Base-by-base conservation (phyloP, 371 early-diverging fungal species). In the Gilbertella persicaria region DNA sequence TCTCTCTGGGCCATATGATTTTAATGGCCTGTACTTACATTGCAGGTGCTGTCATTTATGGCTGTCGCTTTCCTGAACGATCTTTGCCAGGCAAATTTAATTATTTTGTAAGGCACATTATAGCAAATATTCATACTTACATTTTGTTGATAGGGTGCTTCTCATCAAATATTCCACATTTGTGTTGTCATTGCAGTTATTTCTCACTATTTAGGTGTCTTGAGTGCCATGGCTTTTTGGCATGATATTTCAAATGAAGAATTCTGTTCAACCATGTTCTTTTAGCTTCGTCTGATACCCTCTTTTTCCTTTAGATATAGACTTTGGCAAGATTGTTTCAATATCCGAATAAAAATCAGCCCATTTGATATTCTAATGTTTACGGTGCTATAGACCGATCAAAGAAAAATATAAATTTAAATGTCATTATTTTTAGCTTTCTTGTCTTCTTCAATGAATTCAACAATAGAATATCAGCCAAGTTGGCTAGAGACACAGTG, bases 81-180 rank as follows among this genome's bases (percentile, higher is more conserved):
- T 69, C 71, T 60, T 78, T 53, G 58, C 87, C 87, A 7, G 87
- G 87, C 9, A 73, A 58, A 58, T 78, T 84, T 38, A 79, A 84
- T 42, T 64, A 77, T 25, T 79, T 76, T 55, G 83, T 91, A 69
- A 71, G 86, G 64, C 7, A 12, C 35, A 20, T 19, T 26, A 7
- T n/a, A 6, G 9, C 19, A 17, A 14, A 25, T 17, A 46, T 20
- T n/a, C n/a, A 29, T 6, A 3, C 13, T 14, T 13, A 29, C 3
- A 23, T 41, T 9, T 30, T 24, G 0, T 5, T 35, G 42, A 3
- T 64, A 86, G 85, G 68, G 69, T 41, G 81, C 91, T 4, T 93
- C 93, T 25, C 97, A 96, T 69, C 95, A 95, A 71, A 93, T 96
- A 44, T 96, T 93, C 55, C 97, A 96, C 55, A 29, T 89, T 2